Percentiles rank a stretch among this genome's conserved stretches.
phyloP scores from a whole-genome alignment of 352 stramenopile species.

The Pythium aquatile region DNA sequence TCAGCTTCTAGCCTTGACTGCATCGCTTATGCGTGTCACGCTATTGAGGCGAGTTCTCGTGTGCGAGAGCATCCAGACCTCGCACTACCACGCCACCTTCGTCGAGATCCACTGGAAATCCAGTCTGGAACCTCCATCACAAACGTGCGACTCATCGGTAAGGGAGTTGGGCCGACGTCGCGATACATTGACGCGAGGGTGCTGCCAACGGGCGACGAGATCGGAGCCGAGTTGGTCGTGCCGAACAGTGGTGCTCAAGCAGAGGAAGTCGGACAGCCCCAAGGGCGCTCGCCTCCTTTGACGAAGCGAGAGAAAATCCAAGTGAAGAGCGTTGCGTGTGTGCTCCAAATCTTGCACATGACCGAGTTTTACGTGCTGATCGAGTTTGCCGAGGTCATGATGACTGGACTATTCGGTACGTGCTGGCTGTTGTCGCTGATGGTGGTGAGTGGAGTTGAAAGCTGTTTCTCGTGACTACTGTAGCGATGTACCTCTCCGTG shows the following conservation, averaged over 20 bases:
- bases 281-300: neutral
- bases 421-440: neutral
- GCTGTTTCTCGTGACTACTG: neutral
- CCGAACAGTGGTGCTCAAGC: no score
- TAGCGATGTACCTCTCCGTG: neutral
- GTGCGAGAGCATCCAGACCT: neutral
- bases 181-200: neutral
- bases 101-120: neutral
- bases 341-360: conserved; percentile 18
- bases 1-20: neutral
- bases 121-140: neutral
- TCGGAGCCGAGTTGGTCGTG: no score
- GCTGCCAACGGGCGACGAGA: neutral
- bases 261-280: neutral
- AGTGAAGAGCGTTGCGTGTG: neutral
- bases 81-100: neutral
- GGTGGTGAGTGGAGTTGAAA: no score
- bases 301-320: neutral
- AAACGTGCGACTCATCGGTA: neutral
- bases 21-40: neutral
- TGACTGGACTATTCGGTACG: conserved; percentile 22
- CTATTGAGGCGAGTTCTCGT: neutral
- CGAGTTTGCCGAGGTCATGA: conserved; percentile 25
- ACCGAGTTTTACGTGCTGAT: conserved; percentile 22
- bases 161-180: neutral